Evolutionary conservation across 805 yeast genomes (phyloP).

Genomic region (Kuraishia hungarica): DNA sequence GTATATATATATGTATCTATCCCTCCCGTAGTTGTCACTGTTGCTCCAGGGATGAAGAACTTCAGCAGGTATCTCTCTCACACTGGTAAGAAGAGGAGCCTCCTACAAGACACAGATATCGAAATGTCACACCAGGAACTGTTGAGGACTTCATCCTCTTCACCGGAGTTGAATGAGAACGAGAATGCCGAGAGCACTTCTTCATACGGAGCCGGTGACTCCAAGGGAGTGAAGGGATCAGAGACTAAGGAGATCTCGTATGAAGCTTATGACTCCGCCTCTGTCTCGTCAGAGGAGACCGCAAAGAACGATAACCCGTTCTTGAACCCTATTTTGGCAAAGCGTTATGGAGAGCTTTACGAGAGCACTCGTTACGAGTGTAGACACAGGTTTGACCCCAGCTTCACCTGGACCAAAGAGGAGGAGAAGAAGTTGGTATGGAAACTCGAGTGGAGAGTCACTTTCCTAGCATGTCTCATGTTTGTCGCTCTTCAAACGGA

Average conservation of each 20-base stretch:
- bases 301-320: conserved; percentile 24
- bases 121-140: not conserved
- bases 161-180: not conserved
- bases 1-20: too few species aligned
- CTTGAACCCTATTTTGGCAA: conserved; percentile 32
- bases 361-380: conserved; percentile 46
- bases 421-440: conserved; percentile 42
- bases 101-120: not conserved
- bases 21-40: not conserved
- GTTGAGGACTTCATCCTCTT: not conserved
- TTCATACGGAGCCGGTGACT: not conserved
- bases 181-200: not conserved
- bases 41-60: not conserved
- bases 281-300: not conserved
- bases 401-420: conserved; percentile 44
- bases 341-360: conserved; percentile 35
- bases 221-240: not conserved
- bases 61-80: not conserved
- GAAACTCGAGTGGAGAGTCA: conserved; percentile 47
- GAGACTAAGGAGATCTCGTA: not conserved
- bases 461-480: conserved; percentile 51
- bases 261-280: not conserved
- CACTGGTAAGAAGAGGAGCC: not conserved
- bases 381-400: conserved; percentile 46
- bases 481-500: conserved; percentile 47